Evolutionary conservation across 129 eudicot genomes (phyloP), one percentile per base, ranked within the genome.

Genomic region (Pittosporum tobira): DNA sequence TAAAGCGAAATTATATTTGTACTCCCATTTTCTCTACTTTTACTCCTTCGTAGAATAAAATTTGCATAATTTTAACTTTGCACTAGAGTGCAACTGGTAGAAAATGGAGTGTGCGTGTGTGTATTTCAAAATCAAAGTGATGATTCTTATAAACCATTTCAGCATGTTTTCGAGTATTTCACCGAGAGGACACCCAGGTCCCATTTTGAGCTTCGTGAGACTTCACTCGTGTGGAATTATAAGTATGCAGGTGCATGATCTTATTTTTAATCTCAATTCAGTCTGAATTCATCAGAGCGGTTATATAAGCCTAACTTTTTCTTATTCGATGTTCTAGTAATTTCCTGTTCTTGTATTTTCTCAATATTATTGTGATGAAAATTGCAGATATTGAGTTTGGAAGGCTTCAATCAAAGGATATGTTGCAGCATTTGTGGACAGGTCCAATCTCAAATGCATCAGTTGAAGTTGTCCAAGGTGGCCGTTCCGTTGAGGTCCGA

Each of bases 371-470:
- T 28, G n/a, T 75, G 47, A 44, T 22, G 25, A 50, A 22, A 61
- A 59, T 21, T 22, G 60, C 56, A 89, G 97, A 89, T 71, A 51
- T 82, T 31, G 94, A 89, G 66, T 85, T 89, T 63, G 97, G 98
- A 62, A 90, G 79, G 68, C 84, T 78, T 65, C 98, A 90, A 74
- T 84, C 95, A 21, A 90, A 71, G 71, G 98, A 90, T 62, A 70
- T 90, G 77, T 65, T 90, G 76, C 94, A 90, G 58, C 98, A 90
- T 73, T 73, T 90, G 28, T 83, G 87, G 87, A 90, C 95, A 3
- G 98, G 95, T 18, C 98, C 98, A 9, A 90, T 90, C 65, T 82
- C 95, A 20, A 90, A 90, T 80, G 94, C 98, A 27, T 78, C 95
- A 2, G 89, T 90, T 13, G 95, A 90, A 52, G 87, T 90, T 28